phyloP scores from a whole-genome alignment of 257 asterid species.

The Voacanga thouarsii region DNA sequence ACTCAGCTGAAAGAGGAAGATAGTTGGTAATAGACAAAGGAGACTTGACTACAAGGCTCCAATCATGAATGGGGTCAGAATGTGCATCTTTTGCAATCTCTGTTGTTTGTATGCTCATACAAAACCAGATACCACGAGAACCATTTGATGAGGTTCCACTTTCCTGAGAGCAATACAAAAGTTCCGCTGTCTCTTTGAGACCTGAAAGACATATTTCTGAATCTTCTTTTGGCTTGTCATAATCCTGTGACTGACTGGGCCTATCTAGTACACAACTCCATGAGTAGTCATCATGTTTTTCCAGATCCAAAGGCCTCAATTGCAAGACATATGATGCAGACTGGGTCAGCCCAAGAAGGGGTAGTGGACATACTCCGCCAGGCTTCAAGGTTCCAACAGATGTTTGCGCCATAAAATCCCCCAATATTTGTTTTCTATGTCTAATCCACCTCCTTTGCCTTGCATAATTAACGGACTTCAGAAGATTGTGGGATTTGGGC shows the following conservation, averaged over 20 bases:
- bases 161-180: slow-evolving; percentile 55
- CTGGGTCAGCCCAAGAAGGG: slow-evolving; percentile 65
- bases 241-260: slow-evolving; percentile 48
- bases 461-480: slow-evolving; percentile 52
- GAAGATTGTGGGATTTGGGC: slow-evolving; percentile 71
- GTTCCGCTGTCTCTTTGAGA: slow-evolving; percentile 67
- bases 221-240: slow-evolving; percentile 36
- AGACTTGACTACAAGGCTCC: slow-evolving; percentile 75
- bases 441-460: slow-evolving; percentile 93
- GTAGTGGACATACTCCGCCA: slow-evolving; percentile 71
- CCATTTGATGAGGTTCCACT: slow-evolving; percentile 70
- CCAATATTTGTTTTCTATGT: slow-evolving; percentile 44
- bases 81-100: slow-evolving; percentile 73
- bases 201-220: slow-evolving; percentile 60
- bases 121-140: slow-evolving; percentile 71
- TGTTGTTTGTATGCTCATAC: slow-evolving; percentile 72
- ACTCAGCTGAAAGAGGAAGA: slow-evolving; percentile 88
- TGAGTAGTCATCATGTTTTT: slow-evolving; percentile 44
- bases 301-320: slow-evolving; percentile 54
- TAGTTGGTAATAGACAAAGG: slow-evolving; percentile 72
- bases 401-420: slow-evolving; percentile 40
- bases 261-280: slow-evolving; percentile 76
- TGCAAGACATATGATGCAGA: slow-evolving; percentile 58
- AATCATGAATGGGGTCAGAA: slow-evolving; percentile 71
- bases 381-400: slow-evolving; percentile 68